phyloP scores from a whole-genome alignment of 768 basidiomycete species.

The Suillus placidus region DNA sequence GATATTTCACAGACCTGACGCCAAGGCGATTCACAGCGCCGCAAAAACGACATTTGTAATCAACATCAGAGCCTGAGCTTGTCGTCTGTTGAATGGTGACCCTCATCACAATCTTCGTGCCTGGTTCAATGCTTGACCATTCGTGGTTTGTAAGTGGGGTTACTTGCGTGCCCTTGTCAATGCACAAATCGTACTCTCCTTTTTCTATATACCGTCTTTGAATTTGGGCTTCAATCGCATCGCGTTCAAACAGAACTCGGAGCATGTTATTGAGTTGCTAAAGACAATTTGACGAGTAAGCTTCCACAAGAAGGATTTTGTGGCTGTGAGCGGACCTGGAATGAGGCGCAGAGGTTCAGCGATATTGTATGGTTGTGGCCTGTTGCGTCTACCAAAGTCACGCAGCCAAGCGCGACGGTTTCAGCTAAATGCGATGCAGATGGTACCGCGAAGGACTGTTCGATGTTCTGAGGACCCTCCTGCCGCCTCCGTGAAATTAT shows the following conservation, averaged over 20 bases:
- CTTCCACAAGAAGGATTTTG: background rate
- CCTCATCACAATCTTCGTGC: conserved; percentile 29
- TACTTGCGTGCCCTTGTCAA: conserved; percentile 26
- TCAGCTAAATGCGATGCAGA: background rate
- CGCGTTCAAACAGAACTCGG: conserved; percentile 18
- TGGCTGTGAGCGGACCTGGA: conserved; percentile 16
- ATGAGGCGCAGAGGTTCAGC: conserved; percentile 29
- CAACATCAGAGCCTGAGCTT: background rate
- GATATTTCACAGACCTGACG: conserved; percentile 6
- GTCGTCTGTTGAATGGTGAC: conserved; percentile 23
- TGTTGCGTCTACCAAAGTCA: conserved; percentile 1
- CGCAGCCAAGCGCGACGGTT: background rate
- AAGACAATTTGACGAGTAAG: background rate
- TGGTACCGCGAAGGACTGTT: background rate
- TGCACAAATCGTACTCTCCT: conserved; percentile 28
- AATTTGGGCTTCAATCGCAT: conserved; percentile 21
- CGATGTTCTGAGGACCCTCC: conserved; percentile 10
- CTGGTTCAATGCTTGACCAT: conserved; percentile 31
- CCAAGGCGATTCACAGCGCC: background rate
- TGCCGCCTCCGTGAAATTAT: background rate
- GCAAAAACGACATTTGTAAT: conserved; percentile 27
- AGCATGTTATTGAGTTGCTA: conserved; percentile 29
- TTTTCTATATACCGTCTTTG: conserved; percentile 25
- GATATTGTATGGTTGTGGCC: conserved; percentile 23
- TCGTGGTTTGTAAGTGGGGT: conserved; percentile 24